These are phyloP conservation scores for Elaphomyces granulatus DNA, from an alignment of 495 filamentous ascomycete species.

Conservation along the genomic window DNA sequence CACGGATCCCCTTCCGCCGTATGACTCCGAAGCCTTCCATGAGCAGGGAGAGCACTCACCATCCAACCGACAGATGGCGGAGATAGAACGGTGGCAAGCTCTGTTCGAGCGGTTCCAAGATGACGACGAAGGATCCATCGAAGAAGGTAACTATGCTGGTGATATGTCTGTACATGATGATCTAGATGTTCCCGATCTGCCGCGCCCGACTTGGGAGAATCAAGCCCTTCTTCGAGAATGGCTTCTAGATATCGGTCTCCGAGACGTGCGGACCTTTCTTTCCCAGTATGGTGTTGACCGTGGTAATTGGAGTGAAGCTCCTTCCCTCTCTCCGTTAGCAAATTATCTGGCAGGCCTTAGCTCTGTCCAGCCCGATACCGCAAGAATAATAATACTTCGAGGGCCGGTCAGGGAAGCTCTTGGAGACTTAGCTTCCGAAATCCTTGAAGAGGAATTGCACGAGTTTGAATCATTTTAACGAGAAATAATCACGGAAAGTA, in stretches of 20 bases:
- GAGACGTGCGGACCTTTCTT: conserved; percentile 23
- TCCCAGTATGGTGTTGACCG: conserved; percentile 30
- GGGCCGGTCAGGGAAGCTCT: conserved; percentile 22
- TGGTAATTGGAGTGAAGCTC: conserved; percentile 30
- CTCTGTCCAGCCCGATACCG: conserved; percentile 15
- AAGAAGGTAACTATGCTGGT: too few species aligned
- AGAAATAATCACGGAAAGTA: too few species aligned
- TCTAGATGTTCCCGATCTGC: background rate
- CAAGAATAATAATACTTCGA: conserved; percentile 18
- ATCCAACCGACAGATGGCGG: conserved; percentile 22
- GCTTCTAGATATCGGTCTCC: conserved; percentile 24
- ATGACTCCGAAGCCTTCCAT: conserved; percentile 28
- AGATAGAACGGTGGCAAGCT: conserved; percentile 25
- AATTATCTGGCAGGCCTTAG: conserved; percentile 27
- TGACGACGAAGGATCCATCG: conserved; percentile 3
- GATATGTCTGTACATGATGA: conserved; percentile 4
- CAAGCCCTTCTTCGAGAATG: conserved; percentile 24
- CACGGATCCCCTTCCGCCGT: conserved; percentile 32
- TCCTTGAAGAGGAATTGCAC: conserved; percentile 29
- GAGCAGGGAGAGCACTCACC: conserved; percentile 27
- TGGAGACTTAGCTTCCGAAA: conserved; percentile 26
- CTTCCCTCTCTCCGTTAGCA: conserved; percentile 23
- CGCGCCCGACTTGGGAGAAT: conserved; percentile 4
- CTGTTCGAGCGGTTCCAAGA: conserved; percentile 26
- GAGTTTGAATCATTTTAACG: too few species aligned